A percentile compares a stretch with the other conserved stretches of the same genome.
Conservation (phyloP, 179 eudicot species). For the Beta lomatogona region DNA sequence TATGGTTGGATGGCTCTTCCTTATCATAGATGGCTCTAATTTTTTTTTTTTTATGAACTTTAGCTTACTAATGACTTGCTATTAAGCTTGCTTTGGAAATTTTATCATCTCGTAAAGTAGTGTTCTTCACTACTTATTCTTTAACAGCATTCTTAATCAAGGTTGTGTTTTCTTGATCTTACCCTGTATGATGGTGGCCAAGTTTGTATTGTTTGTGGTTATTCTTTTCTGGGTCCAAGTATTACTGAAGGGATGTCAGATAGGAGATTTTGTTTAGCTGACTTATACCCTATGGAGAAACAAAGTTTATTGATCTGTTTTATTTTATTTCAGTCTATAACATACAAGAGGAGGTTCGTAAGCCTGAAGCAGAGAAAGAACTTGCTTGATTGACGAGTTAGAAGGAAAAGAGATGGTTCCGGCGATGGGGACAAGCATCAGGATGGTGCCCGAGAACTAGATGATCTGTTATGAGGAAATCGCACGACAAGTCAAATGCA, state of each 20-base stretch:
- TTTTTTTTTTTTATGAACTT: neutral
- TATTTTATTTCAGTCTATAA: slow-evolving; percentile 33
- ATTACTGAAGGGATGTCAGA: neutral
- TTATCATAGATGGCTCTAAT: neutral
- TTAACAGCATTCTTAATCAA: neutral
- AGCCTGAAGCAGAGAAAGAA: slow-evolving; percentile 64
- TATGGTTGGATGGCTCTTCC: neutral
- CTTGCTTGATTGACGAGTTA: slow-evolving; percentile 53
- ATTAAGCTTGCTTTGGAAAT: neutral
- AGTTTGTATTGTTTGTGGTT: neutral
- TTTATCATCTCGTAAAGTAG: neutral
- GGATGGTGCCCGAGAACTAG: slow-evolving; percentile 52
- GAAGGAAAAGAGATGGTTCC: slow-evolving; percentile 65
- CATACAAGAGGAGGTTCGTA: slow-evolving; percentile 50
- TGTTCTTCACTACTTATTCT: neutral
- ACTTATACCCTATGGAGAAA: neutral
- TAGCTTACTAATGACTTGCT: neutral
- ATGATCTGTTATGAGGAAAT: slow-evolving; percentile 44
- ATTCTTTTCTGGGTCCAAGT: neutral
- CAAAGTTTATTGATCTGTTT: neutral
- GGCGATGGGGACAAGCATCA: slow-evolving; percentile 65
- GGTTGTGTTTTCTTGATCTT: neutral
- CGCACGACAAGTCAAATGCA: too few species aligned
- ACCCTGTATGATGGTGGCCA: neutral
- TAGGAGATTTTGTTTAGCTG: neutral